Base-by-base conservation (phyloP, 306 rosid species). In the Cucumis cinereus region DNA sequence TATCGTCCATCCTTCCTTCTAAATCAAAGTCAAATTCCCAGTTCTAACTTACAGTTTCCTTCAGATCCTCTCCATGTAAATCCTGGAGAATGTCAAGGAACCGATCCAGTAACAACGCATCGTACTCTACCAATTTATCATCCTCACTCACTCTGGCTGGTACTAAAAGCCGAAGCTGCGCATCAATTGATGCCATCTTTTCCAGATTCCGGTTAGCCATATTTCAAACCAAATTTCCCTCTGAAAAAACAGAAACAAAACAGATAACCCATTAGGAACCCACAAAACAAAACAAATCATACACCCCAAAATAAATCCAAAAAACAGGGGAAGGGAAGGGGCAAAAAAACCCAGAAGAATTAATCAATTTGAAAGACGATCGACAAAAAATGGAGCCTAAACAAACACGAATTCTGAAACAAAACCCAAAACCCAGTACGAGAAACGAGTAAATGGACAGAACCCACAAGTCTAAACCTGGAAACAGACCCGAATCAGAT, bases 71-170 rank as follows among this genome's bases (percentile, higher is more conserved):
- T 13, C 99, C 99, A 67, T 95, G 99, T 59, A 95, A 89, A 87
- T 95, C 97, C 60, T 95, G 97, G n/a, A 95, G 99, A 82, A 95
- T 92, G 73, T 95, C 99, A 78, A 95, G 91, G 77, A 95, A 95
- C 52, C 99, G 99, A 92, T 95, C 98, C 85, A 95, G 69, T 62
- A 92, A 87, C 53, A 95, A 70, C 77, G 99, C 99, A 81, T 92
- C 99, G 69, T 94, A 94, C 88, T 94, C 97, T 76, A 94, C 74
- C 77, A 94, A 87, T 77, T 95, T 90, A 77, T 95, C 99, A 77
- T 95, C 99, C 80, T 95, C 99, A 60, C 99, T 92, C 66, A 95
- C 98, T 88, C 86, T 92, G 11, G 85, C 84, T 0, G 99, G 99
- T 60, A 79, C 98, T 81, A 95, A 84, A 71, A 79, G 90, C 79